These are phyloP conservation scores for Luffa acutangula DNA, from an alignment of 306 rosid genomes.

Conservation along the genomic window DNA sequence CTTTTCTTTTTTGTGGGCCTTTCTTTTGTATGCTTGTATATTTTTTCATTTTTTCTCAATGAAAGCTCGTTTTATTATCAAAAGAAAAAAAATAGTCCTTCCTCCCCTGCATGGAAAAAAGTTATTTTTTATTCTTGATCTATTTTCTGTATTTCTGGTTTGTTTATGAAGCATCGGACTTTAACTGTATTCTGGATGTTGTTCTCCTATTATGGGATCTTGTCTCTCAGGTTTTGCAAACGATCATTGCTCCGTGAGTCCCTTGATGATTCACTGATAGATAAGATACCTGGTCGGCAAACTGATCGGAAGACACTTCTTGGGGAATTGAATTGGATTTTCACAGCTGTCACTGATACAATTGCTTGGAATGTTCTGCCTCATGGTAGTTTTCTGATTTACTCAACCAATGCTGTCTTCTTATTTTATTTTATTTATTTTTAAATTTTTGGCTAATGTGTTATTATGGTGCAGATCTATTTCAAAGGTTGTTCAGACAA, in stretches of 20 bases:
- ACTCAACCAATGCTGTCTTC: not conserved
- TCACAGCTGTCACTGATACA: constrained; percentile 96
- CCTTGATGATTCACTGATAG: constrained; percentile 72
- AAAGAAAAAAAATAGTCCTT: too few relatives aligned
- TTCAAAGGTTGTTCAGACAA: constrained; percentile 93
- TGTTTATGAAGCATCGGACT: not conserved
- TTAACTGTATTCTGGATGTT: not conserved
- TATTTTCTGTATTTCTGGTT: not conserved
- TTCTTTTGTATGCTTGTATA: too few relatives aligned
- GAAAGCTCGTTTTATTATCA: too few relatives aligned
- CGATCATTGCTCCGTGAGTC: constrained; percentile 80
- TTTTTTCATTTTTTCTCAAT: too few relatives aligned
- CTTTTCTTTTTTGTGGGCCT: too few relatives aligned
- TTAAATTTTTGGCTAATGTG: not conserved
- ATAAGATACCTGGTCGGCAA: constrained; percentile 93
- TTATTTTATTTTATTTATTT: not conserved
- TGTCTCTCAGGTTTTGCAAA: constrained; percentile 66
- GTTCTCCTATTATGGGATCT: constrained; percentile 6
- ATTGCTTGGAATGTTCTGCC: constrained; percentile 99
- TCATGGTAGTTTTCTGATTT: constrained; percentile 44
- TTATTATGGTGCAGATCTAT: constrained; percentile 62
- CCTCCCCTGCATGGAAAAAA: not conserved
- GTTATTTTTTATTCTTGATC: not conserved
- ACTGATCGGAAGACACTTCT: constrained; percentile 90
- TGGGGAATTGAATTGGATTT: constrained; percentile 98